Base-by-base conservation (phyloP, 2,329 filamentous ascomycete species). In the Pseudodiploospora longispora region DNA sequence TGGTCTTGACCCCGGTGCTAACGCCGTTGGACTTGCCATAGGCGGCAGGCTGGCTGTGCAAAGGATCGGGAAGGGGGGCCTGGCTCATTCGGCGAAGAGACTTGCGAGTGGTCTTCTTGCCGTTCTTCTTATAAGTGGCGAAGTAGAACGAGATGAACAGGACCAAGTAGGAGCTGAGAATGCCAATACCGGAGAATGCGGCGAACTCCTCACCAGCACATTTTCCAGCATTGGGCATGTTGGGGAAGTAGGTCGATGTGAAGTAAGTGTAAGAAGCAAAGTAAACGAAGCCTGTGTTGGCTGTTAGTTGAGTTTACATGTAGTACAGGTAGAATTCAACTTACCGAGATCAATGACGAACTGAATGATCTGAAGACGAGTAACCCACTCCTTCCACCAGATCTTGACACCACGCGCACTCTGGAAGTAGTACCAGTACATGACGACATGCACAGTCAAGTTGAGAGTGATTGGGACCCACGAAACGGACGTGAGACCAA, bases 361-460 rank as follows among this genome's bases (percentile, higher is more conserved):
- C 67, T 97, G 91, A 59, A 87, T 81, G 68, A 97, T 97, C 71
- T 97, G 91, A 62, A 96, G 85, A 62, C 90, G 87, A 57, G 91
- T 97, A 64, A 97, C 94, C 85, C 91, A 97, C 72, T 96, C 88
- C 85, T 97, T 97, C 91, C 91, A 97, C 90, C 90, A 96, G 70
- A 96, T 93, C 60, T 83, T 84, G 67, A 97, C 81, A 56, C 93
- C 93, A 57, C 91, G 89, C 44, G 91, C 90, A 62, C 87, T 91
- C 78, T 97, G 91, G 83, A 97, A 97, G 80, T 97, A 97, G 82
- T 97, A 97, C 90, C 90, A 96, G 83, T 97, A 97, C 91, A 97
- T 97, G 64, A 96, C 86, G 47, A 97, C 91, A 71, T 97, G 91
- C 44, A 97, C 91, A 52, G 80, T 81, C 61, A 97, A 72, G 78